These are phyloP conservation scores for Ceratocystis diversiconidia DNA, from an alignment of 2,329 filamentous ascomycete genomes.

Conservation along the genomic window DNA sequence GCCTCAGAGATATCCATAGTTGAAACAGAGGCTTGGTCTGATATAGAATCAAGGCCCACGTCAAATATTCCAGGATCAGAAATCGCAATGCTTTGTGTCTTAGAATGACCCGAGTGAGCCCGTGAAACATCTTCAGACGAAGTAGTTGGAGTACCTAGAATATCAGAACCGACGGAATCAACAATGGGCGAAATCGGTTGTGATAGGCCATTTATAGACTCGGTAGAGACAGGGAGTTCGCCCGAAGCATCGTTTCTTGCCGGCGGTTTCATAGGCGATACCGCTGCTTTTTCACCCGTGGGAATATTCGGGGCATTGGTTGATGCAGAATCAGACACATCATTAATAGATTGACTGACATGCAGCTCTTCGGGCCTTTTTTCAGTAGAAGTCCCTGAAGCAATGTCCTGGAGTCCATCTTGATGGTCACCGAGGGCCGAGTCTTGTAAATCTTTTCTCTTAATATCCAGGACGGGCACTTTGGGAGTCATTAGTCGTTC, in stretches of 20 bases:
- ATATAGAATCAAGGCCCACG: neutral
- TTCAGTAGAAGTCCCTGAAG: neutral
- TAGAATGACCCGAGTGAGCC: neutral
- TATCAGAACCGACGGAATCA: neutral
- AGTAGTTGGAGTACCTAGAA: neutral
- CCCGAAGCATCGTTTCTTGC: neutral
- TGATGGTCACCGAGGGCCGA: neutral
- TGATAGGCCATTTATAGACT: neutral
- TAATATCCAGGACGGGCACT: neutral
- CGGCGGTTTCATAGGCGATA: neutral
- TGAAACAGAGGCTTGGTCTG: slow-evolving; percentile 21
- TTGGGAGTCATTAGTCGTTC: neutral
- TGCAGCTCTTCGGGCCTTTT: neutral
- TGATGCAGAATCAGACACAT: neutral
- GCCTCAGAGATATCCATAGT: slow-evolving; percentile 21
- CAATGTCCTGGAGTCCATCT: neutral
- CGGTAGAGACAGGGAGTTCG: neutral
- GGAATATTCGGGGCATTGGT: neutral
- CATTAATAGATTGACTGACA: no score
- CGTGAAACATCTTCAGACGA: neutral
- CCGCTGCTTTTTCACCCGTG: neutral
- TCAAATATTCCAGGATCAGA: neutral
- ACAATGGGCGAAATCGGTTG: neutral
- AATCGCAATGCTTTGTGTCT: neutral
- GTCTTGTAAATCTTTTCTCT: neutral